A percentile compares a stretch with the other conserved stretches of the same genome.
Evolutionary conservation across 306 rosid species (phyloP).

Genomic region (Benincasa hispida): DNA sequence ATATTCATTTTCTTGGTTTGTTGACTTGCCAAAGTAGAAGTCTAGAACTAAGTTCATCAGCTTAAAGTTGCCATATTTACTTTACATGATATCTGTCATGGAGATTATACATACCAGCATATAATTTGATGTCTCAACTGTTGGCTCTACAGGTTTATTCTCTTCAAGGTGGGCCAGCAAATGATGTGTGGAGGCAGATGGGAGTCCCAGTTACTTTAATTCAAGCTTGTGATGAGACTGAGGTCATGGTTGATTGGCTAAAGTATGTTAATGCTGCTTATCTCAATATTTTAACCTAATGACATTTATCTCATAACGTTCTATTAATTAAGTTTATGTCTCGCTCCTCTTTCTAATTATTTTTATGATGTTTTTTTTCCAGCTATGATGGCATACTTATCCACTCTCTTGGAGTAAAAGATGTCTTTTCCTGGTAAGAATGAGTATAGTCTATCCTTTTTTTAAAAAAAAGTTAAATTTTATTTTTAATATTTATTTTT

Average conservation of each 20-base stretch:
- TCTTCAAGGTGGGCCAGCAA: slow-evolving; percentile 68
- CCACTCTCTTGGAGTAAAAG: slow-evolving; percentile 65
- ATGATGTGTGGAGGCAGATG: slow-evolving; percentile 48
- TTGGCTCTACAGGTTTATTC: slow-evolving; percentile 58
- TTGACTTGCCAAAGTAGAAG: not conserved
- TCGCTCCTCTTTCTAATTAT: slow-evolving; percentile 3
- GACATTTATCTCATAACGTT: not conserved
- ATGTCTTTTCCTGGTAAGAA: slow-evolving; percentile 77
- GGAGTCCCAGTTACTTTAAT: slow-evolving; percentile 47
- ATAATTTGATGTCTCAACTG: not conserved
- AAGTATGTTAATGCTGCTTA: slow-evolving; percentile 36
- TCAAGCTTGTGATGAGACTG: slow-evolving; percentile 38
- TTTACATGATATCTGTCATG: not conserved
- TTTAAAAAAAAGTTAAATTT: too few relatives aligned
- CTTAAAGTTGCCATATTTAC: not conserved
- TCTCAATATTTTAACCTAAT: not conserved
- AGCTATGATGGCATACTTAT: slow-evolving; percentile 81
- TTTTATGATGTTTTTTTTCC: slow-evolving; percentile 25
- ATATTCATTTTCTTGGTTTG: not conserved
- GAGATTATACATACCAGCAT: not conserved
- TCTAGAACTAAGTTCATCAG: not conserved
- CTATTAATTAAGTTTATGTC: not conserved
- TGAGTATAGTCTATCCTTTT: not conserved
- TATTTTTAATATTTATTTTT: too few relatives aligned
- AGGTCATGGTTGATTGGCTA: slow-evolving; percentile 68